A percentile compares a stretch with the other conserved stretches of the same genome.
Evolutionary conservation across 768 basidiomycete genomes (phyloP).

Genomic region (Mycena polygramma): DNA sequence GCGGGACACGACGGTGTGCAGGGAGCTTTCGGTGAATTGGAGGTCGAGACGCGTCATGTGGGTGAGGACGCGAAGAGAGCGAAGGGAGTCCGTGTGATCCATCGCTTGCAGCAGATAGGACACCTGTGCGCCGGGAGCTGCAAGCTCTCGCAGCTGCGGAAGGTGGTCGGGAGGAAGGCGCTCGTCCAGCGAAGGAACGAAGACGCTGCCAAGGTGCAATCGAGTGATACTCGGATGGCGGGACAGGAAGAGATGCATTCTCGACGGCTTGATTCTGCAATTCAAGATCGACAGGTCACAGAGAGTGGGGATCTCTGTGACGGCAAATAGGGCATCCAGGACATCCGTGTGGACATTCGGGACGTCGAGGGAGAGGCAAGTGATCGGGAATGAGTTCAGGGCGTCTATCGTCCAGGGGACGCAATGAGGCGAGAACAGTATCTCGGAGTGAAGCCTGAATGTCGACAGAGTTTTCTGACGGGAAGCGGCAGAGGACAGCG

Average conservation of each 20-base stretch:
- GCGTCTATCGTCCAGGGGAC: conserved; percentile 35
- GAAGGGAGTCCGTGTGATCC: conserved; percentile 9
- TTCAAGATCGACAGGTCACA: conserved; percentile 20
- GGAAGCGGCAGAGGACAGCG: conserved; percentile 29
- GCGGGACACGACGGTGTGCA: conserved; percentile 24
- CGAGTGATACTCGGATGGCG: conserved; percentile 32
- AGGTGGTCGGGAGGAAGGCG: conserved; percentile 30
- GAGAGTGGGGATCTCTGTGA: conserved; percentile 35
- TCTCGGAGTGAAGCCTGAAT: conserved; percentile 31
- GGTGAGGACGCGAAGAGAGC: conserved; percentile 24
- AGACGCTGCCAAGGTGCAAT: conserved; percentile 24
- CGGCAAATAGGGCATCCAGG: conserved; percentile 13
- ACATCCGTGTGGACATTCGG: conserved; percentile 18
- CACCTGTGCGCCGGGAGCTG: conserved; percentile 24
- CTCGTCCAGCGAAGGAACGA: conserved; percentile 30
- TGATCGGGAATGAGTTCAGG: conserved; percentile 35
- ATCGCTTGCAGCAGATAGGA: conserved; percentile 32
- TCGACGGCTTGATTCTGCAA: conserved; percentile 28
- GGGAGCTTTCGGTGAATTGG: conserved; percentile 18
- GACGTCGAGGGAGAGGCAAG: conserved; percentile 23
- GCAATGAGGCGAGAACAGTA: conserved; percentile 28
- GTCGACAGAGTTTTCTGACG: conserved; percentile 22
- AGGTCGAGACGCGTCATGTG: conserved; percentile 33
- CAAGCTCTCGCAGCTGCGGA: conserved; percentile 8
- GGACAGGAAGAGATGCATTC: conserved; percentile 30